Evolutionary conservation across 108 stramenopile genomes (phyloP), one percentile per base, ranked within the genome.

Genomic region (Nannochloropsis salina): DNA sequence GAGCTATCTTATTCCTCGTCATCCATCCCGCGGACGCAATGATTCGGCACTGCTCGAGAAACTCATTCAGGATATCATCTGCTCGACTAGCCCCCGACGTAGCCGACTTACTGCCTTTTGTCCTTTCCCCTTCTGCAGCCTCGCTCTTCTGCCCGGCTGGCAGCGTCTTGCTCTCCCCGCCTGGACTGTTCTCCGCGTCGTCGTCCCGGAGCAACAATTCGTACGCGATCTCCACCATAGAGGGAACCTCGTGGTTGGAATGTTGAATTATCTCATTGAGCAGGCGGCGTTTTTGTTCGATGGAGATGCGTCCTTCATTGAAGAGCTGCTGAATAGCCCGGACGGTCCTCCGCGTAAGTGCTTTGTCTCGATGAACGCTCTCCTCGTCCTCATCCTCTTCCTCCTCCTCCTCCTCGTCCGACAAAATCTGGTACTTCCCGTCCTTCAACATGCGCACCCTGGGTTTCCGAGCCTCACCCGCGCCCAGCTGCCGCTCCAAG

Each of bases 181-280:
- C 20, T 4, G 61, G 61, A n/a, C 20, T 8, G 61, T n/a, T n/a
- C 6, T n/a, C 61, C 61, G 15, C 61, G 4, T 74, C 61, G n/a
- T 74, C 61, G 8, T 74, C n/a, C 20, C 61, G 61, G 61, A 74
- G 61, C 61, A 74, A n/a, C 20, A 74, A n/a, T n/a, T 74, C 61
- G 61, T 74, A 74, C 61, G 61, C 61, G 15, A 74, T 74, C 61
- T 74, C 61, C 20, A 74, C 61, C 61, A 74, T 74, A n/a, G 61
- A 74, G 61, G 61, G 61, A n/a, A 74, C 61, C n/a, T 74, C 61
- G 61, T 74, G 61, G 61, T 74, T 74, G 61, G 61, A 74, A n/a
- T 74, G 61, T n/a, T 74, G 61, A n/a, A 74, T 74, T 15, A 74
- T 74, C 61, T 74, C 61, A n/a, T 74, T 74, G 61, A 74, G 61